A percentile compares a stretch with the other conserved stretches of the same genome.
These are phyloP conservation scores for Nicotiana paniculata DNA, from an alignment of 257 asterid species.

Conservation along the genomic window DNA sequence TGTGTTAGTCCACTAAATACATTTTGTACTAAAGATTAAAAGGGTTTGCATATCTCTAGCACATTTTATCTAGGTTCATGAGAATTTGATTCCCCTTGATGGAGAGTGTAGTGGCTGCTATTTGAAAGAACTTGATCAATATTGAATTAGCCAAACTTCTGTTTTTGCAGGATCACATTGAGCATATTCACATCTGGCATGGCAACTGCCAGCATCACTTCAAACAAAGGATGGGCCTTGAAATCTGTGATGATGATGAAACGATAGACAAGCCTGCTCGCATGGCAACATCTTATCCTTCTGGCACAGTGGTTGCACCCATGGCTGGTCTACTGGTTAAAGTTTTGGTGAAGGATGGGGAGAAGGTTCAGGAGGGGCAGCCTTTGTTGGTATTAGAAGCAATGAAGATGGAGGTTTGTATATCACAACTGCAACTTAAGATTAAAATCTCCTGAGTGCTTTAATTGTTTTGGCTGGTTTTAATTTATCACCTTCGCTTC, in stretches of 20 bases:
- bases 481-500: constrained; percentile 2
- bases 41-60: not conserved
- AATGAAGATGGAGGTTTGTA: constrained; percentile 96
- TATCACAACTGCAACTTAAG: not conserved
- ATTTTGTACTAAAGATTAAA: not conserved
- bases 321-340: constrained; percentile 95
- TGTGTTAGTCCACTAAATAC: not conserved
- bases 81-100: not conserved
- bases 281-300: constrained; percentile 60
- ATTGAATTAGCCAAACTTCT: not conserved
- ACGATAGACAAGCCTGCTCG: constrained; percentile 37
- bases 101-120: not conserved
- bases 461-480: not conserved
- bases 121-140: not conserved
- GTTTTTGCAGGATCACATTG: constrained; percentile 58
- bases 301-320: constrained; percentile 80
- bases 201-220: constrained; percentile 67
- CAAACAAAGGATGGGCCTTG: constrained; percentile 45
- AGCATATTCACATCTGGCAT: constrained; percentile 87
- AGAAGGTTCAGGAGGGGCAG: constrained; percentile 64
- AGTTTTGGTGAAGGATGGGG: constrained; percentile 68
- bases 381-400: constrained; percentile 86
- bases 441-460: constrained; percentile 1
- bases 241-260: constrained; percentile 44
- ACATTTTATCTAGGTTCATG: not conserved